Conservation (phyloP, 2,329 filamentous ascomycete species). For the Aspergillus arachidicola region DNA sequence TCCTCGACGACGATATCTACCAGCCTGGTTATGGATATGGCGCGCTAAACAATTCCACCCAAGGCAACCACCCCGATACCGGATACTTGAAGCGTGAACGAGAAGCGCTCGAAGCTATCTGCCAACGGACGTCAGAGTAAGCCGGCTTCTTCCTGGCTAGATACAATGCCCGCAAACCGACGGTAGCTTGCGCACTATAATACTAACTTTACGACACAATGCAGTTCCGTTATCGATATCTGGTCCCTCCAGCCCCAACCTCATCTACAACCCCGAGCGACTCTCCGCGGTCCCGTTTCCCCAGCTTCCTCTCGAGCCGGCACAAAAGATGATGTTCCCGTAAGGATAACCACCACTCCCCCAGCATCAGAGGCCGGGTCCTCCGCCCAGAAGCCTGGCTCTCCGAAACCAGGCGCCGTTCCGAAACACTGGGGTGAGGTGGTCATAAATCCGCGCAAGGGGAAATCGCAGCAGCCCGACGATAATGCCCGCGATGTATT, state of each 20-base stretch:
- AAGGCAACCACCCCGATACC: conserved; percentile 43
- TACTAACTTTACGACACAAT: not conserved
- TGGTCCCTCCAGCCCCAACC: conserved; percentile 48
- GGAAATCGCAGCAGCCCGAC: conserved; percentile 31
- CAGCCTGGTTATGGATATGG: conserved; percentile 48
- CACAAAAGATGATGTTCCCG: conserved; percentile 19
- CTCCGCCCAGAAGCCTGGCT: conserved; percentile 11
- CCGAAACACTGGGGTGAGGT: conserved; percentile 50
- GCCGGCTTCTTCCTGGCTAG: conserved; percentile 14
- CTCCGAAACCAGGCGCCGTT: conserved; percentile 25
- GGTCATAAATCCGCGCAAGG: conserved; percentile 42
- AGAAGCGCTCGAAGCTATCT: conserved; percentile 50
- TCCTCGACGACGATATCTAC: conserved; percentile 50
- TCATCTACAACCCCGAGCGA: conserved; percentile 41
- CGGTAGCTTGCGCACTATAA: conserved; percentile 1
- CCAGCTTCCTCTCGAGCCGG: conserved; percentile 29
- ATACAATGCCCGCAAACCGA: not conserved
- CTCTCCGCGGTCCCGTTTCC: conserved; percentile 35
- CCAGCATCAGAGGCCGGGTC: conserved; percentile 11
- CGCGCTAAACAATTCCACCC: conserved; percentile 39
- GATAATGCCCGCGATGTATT: conserved; percentile 39
- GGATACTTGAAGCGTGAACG: conserved; percentile 47
- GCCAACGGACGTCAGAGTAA: conserved; percentile 51
- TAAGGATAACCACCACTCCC: conserved; percentile 20
- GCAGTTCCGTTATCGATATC: conserved; percentile 48